phyloP scores from a whole-genome alignment of 2,329 filamentous ascomycete species.

The Aspergillus sp. region DNA sequence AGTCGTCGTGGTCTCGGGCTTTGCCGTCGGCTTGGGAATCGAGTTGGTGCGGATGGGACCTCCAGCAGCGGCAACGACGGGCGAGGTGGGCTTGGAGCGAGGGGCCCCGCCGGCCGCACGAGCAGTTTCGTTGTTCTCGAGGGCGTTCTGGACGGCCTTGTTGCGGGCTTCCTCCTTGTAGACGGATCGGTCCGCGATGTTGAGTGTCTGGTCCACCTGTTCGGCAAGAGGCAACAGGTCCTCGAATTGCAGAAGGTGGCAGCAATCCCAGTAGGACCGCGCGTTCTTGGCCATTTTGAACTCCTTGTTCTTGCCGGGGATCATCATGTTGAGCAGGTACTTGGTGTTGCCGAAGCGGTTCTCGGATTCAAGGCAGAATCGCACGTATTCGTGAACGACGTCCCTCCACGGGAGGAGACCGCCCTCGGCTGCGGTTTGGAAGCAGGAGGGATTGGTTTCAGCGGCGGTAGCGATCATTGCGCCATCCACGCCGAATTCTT shows the following conservation, averaged over 20 bases:
- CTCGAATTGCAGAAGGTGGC: constrained; percentile 64
- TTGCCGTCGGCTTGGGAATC: constrained; percentile 25
- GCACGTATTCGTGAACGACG: constrained; percentile 74
- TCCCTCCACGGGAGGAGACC: constrained; percentile 73
- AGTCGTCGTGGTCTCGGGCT: constrained; percentile 21
- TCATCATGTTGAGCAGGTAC: constrained; percentile 79
- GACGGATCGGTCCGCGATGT: constrained; percentile 28
- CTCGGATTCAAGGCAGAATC: constrained; percentile 69
- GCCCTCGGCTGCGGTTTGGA: constrained; percentile 67
- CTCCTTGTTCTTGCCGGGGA: constrained; percentile 72
- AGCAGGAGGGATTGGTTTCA: constrained; percentile 87
- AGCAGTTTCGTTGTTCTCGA: constrained; percentile 35
- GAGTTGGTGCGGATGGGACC: constrained; percentile 37
- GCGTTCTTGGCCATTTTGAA: constrained; percentile 63
- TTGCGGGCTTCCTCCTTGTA: constrained; percentile 16
- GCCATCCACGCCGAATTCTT: constrained; percentile 82
- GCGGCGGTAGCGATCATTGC: constrained; percentile 97
- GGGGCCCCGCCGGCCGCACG: constrained; percentile 32
- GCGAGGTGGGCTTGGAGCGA: constrained; percentile 24
- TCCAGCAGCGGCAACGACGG: constrained; percentile 19
- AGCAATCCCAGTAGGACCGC: constrained; percentile 70
- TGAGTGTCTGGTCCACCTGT: constrained; percentile 62
- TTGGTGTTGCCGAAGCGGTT: constrained; percentile 94
- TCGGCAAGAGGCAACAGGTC: constrained; percentile 64
- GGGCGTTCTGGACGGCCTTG: constrained; percentile 34